phyloP scores from a whole-genome alignment of 306 rosid genomes.

The Amphicarpaea edgeworthii region DNA sequence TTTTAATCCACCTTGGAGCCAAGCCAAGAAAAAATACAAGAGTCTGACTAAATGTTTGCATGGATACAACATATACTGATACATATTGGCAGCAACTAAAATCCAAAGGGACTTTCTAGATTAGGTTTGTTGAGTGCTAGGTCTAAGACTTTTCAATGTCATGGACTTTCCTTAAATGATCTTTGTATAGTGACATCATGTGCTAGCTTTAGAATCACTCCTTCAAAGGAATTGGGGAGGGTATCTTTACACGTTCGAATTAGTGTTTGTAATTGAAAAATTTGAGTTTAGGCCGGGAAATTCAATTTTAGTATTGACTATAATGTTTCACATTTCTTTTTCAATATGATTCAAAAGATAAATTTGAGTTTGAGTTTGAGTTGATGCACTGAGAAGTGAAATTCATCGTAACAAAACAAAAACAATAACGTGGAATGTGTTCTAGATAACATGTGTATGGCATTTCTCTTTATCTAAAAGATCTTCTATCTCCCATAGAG shows the following conservation, averaged over 20 bases:
- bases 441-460: too few species aligned
- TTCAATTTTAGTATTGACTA: too few species aligned
- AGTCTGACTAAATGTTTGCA: not conserved
- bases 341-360: too few species aligned
- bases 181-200: conserved; percentile 45
- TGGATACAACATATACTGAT: too few species aligned
- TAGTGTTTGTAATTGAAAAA: too few species aligned
- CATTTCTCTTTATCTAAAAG: conserved; percentile 35
- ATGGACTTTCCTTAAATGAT: conserved; percentile 34
- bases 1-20: conserved; percentile 12
- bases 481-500: conserved; percentile 18
- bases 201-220: conserved; percentile 44
- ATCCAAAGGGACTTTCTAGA: conserved; percentile 44
- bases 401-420: too few species aligned
- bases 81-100: conserved; percentile 18
- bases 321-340: too few species aligned
- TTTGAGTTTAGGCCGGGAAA: too few species aligned
- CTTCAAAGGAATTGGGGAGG: not conserved
- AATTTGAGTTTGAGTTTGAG: too few species aligned
- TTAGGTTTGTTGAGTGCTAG: conserved; percentile 29
- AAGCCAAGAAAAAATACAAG: not conserved
- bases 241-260: too few species aligned
- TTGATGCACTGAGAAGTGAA: too few species aligned
- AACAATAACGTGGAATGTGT: too few species aligned
- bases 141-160: conserved; percentile 39